phyloP scores from a whole-genome alignment of 495 filamentous ascomycete species.

The Neurospora pannonica region DNA sequence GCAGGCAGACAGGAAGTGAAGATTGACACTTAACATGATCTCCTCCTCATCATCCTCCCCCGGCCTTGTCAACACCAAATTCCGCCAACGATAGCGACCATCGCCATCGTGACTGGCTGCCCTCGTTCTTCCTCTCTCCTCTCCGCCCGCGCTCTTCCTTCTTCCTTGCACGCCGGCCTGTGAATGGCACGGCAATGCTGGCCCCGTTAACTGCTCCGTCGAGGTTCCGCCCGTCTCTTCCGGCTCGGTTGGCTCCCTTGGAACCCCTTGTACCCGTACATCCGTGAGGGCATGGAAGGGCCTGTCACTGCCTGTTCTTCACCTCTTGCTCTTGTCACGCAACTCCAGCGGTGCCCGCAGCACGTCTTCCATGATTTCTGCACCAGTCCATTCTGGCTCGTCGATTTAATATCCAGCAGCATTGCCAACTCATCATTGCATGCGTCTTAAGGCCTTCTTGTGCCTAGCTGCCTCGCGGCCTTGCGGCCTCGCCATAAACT shows the following conservation, averaged over 20 bases:
- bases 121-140: neutral
- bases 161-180: neutral
- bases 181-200: neutral
- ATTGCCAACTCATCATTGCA: conserved; percentile 89
- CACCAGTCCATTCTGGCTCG: conserved; percentile 22
- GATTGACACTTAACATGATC: neutral
- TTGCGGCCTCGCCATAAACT: conserved; percentile 22
- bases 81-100: neutral
- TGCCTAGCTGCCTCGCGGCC: conserved; percentile 36
- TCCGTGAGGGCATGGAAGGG: neutral
- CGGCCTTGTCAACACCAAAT: neutral
- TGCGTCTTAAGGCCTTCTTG: conserved; percentile 50
- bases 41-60: neutral
- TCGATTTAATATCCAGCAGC: conserved; percentile 57
- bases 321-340: neutral
- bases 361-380: conserved; percentile 4
- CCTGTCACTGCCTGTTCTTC: neutral
- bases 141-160: neutral
- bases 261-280: neutral
- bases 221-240: neutral
- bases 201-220: neutral
- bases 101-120: neutral
- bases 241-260: neutral
- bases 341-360: neutral
- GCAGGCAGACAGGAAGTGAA: neutral